A percentile compares a stretch with the other conserved stretches of the same genome.
These are phyloP conservation scores for Fusarium sp. DNA, from an alignment of 2,329 filamentous ascomycete genomes.

Conservation along the genomic window DNA sequence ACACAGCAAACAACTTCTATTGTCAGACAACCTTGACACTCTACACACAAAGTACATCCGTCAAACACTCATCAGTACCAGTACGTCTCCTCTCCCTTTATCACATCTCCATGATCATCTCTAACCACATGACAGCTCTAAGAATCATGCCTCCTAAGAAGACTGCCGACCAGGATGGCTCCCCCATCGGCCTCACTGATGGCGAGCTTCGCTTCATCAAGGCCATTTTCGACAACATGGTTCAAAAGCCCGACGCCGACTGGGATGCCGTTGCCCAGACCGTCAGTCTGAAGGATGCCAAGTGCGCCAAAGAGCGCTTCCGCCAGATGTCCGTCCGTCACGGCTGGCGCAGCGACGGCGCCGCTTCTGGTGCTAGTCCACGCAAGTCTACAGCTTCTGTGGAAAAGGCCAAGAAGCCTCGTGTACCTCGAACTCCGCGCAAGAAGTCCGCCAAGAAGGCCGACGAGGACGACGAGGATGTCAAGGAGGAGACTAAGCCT, in stretches of 20 bases:
- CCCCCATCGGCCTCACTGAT: slow-evolving; percentile 49
- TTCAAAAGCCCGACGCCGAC: slow-evolving; percentile 56
- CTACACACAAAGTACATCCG: neutral
- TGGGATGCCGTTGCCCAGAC: slow-evolving; percentile 55
- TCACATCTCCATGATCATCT: neutral
- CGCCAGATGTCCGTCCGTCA: slow-evolving; percentile 57
- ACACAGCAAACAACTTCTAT: neutral
- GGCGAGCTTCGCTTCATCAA: slow-evolving; percentile 56
- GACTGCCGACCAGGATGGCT: slow-evolving; percentile 33
- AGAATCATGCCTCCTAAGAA: slow-evolving; percentile 52
- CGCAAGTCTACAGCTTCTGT: slow-evolving; percentile 47
- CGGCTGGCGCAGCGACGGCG: slow-evolving; percentile 52
- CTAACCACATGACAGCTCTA: slow-evolving; percentile 18
- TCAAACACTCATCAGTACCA: neutral
- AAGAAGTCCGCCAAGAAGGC: slow-evolving; percentile 51
- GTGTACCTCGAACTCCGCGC: slow-evolving; percentile 45
- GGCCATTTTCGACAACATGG: slow-evolving; percentile 58
- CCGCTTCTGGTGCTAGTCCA: slow-evolving; percentile 34
- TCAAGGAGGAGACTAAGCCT: slow-evolving; percentile 27
- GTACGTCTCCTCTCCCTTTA: slow-evolving; percentile 4
- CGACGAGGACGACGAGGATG: slow-evolving; percentile 45
- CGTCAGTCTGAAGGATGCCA: slow-evolving; percentile 56
- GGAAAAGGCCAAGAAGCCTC: slow-evolving; percentile 52
- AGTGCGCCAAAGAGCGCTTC: slow-evolving; percentile 58
- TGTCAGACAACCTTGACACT: neutral